phyloP scores from a whole-genome alignment of 2,329 filamentous ascomycete species.

The Clarireedia sp. region DNA sequence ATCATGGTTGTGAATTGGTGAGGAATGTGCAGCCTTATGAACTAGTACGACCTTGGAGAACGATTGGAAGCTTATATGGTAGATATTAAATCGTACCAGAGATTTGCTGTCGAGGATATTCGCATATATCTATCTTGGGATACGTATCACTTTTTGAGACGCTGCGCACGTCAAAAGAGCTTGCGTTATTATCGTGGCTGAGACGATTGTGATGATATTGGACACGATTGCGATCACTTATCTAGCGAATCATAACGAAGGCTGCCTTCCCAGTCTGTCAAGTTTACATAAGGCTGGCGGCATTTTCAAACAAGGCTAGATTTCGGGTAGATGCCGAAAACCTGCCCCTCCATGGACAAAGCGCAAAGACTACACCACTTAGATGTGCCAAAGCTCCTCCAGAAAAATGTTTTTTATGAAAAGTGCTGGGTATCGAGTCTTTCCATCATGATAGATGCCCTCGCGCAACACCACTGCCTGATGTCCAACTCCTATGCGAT shows the following conservation, averaged over 20 bases:
- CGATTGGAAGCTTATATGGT: neutral
- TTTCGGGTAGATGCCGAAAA: too few relatives aligned
- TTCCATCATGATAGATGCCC: neutral
- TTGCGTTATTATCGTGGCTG: conserved; percentile 6
- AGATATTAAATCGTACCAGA: neutral
- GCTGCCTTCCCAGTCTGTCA: neutral
- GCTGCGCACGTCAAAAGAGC: neutral
- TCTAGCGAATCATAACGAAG: neutral
- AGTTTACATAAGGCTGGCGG: conserved; percentile 1
- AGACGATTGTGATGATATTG: conserved; percentile 3
- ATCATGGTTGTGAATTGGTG: neutral
- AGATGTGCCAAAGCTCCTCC: neutral
- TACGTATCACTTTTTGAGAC: neutral
- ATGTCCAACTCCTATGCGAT: neutral
- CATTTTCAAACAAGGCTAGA: conserved; percentile 1
- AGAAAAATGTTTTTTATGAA: neutral
- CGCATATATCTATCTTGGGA: neutral
- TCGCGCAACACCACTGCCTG: neutral
- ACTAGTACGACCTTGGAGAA: neutral
- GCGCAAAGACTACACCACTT: neutral
- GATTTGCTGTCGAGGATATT: neutral
- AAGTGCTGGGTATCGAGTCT: conserved; percentile 6
- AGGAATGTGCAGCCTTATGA: neutral
- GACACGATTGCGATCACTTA: conserved; percentile 4
- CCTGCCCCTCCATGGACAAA: neutral